A percentile compares a stretch with the other conserved stretches of the same genome.
Evolutionary conservation across 2,329 filamentous ascomycete species (phyloP).

Genomic region (Venturia oleaginea): DNA sequence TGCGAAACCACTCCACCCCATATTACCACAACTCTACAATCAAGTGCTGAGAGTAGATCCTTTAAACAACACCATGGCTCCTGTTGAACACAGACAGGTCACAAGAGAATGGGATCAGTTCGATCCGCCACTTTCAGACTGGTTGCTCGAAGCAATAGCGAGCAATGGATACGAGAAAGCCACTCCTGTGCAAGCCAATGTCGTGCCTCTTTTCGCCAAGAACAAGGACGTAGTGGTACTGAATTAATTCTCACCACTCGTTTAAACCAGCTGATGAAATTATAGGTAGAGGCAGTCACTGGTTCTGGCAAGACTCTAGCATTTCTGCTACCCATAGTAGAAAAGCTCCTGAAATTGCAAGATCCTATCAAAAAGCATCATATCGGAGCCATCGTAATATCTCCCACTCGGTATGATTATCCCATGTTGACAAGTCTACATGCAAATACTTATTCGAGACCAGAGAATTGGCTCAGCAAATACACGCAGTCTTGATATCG

Average conservation of each 20-base stretch:
- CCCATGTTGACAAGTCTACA: too few species aligned
- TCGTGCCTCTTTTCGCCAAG: constrained; percentile 63
- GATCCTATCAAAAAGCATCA: constrained; percentile 84
- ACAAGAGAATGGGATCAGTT: constrained; percentile 58
- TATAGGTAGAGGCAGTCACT: constrained; percentile 57
- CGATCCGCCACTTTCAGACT: constrained; percentile 64
- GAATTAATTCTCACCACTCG: too few species aligned
- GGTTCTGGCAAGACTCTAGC: constrained; percentile 85
- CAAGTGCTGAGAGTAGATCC: neutral
- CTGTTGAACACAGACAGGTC: constrained; percentile 9
- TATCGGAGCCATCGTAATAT: constrained; percentile 82
- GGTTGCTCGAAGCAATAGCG: constrained; percentile 75
- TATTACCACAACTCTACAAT: neutral
- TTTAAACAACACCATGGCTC: constrained; percentile 9
- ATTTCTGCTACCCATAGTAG: constrained; percentile 74
- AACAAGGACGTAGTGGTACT: constrained; percentile 83
- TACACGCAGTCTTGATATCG: constrained; percentile 68
- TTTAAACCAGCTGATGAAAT: neutral
- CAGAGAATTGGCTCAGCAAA: constrained; percentile 84
- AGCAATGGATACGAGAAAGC: constrained; percentile 80
- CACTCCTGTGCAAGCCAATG: constrained; percentile 91
- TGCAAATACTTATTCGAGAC: constrained; percentile 12
- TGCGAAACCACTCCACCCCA: neutral
- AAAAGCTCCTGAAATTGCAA: constrained; percentile 69
- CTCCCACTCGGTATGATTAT: constrained; percentile 56